A percentile compares a stretch with the other conserved stretches of the same genome.
Conservation (phyloP, 2,329 filamentous ascomycete genomes). For the Arachnopeziza araneosa region DNA sequence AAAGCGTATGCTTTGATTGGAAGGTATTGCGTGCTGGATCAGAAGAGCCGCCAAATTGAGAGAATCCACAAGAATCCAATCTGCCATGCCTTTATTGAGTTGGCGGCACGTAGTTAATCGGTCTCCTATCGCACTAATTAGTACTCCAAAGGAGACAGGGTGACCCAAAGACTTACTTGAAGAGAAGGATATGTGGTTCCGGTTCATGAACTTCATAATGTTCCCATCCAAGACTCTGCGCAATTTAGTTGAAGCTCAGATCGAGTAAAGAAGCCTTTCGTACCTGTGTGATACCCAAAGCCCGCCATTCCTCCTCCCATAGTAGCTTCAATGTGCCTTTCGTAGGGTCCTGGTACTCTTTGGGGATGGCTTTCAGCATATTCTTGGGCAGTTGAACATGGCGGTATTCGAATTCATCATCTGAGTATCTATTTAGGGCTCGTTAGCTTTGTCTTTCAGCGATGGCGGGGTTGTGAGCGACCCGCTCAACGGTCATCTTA, state of each 20-base stretch:
- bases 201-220: slow-evolving; percentile 99
- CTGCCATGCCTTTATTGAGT: slow-evolving; percentile 20
- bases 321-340: slow-evolving; percentile 93
- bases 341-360: slow-evolving; percentile 83
- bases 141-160: neutral
- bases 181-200: slow-evolving; percentile 95
- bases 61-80: slow-evolving; percentile 6
- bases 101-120: slow-evolving; percentile 23
- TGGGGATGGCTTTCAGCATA: slow-evolving; percentile 95
- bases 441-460: neutral
- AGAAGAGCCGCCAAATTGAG: slow-evolving; percentile 23
- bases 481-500: slow-evolving; percentile 36
- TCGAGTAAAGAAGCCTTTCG: slow-evolving; percentile 17
- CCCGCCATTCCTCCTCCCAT: slow-evolving; percentile 98
- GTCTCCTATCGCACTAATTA: slow-evolving; percentile 25
- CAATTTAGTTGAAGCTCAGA: neutral
- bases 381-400: slow-evolving; percentile 96
- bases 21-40: slow-evolving; percentile 21
- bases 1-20: slow-evolving; percentile 25
- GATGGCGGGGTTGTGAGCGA: neutral
- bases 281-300: slow-evolving; percentile 94
- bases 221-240: slow-evolving; percentile 93
- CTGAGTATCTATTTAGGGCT: slow-evolving; percentile 66
- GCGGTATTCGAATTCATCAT: slow-evolving; percentile 90
- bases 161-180: slow-evolving; percentile 70